Conservation (phyloP, 495 filamentous ascomycete genomes). For the Lophium mytilinum region DNA sequence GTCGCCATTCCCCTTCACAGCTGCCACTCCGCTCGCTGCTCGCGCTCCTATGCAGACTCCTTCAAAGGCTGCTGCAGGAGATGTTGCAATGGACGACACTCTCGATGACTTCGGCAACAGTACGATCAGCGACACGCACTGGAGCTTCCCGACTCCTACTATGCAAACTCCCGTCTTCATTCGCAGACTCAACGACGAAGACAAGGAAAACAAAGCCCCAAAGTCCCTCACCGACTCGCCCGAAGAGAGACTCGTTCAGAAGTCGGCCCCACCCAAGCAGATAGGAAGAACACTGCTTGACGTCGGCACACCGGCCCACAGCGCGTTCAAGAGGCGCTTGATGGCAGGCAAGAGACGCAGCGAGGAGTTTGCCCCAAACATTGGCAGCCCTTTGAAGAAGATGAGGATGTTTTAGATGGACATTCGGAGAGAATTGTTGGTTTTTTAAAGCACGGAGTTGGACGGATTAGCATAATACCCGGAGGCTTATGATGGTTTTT, state of each 20-base stretch:
- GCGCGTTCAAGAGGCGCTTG: slow-evolving; percentile 50
- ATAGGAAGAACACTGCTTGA: slow-evolving; percentile 31
- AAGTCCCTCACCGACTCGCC: slow-evolving; percentile 40
- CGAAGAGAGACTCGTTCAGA: slow-evolving; percentile 48
- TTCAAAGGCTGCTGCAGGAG: neutral
- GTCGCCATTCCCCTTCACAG: neutral
- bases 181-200: slow-evolving; percentile 7
- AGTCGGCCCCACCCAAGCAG: slow-evolving; percentile 59
- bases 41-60: neutral
- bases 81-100: neutral
- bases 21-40: neutral
- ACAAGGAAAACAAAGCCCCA: slow-evolving; percentile 27
- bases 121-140: neutral
- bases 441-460: too few relatives aligned
- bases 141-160: neutral
- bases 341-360: slow-evolving; percentile 74
- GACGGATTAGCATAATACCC: too few relatives aligned
- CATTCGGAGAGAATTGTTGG: too few relatives aligned
- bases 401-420: neutral
- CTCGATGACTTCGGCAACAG: neutral
- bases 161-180: neutral
- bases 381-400: slow-evolving; percentile 65
- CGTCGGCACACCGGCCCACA: slow-evolving; percentile 32
- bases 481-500: too few relatives aligned
- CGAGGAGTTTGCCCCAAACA: slow-evolving; percentile 68